Conservation (phyloP, 805 yeast genomes). For the Metschnikowia reukaufii region DNA sequence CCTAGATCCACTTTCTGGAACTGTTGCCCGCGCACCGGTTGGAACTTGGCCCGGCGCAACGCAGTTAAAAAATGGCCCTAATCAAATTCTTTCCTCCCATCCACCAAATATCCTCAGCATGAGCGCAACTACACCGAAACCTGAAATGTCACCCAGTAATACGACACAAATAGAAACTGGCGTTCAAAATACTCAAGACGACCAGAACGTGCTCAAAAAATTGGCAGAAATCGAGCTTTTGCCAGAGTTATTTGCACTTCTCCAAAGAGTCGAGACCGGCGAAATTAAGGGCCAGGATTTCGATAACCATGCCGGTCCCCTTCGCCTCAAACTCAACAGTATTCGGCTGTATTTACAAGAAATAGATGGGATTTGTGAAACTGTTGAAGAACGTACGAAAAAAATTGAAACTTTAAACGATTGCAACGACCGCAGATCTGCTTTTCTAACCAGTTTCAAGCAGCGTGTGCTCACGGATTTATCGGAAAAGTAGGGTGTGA, state of each 20-base stretch:
- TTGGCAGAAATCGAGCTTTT: conserved; percentile 34
- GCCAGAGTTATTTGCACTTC: conserved; percentile 37
- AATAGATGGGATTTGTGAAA: conserved; percentile 47
- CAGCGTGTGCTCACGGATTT: conserved; percentile 16
- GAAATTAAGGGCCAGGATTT: conserved; percentile 41
- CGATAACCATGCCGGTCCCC: conserved; percentile 46
- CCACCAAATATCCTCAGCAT: too few relatives aligned
- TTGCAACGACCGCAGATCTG: conserved; percentile 29
- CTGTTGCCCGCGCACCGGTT: too few relatives aligned
- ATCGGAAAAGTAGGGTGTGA: not conserved
- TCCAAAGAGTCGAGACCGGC: conserved; percentile 38
- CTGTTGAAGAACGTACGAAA: conserved; percentile 33
- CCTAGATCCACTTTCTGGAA: too few relatives aligned
- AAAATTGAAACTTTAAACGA: conserved; percentile 33
- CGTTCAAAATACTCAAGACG: not conserved
- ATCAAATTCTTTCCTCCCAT: too few relatives aligned
- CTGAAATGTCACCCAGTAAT: not conserved
- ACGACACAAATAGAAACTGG: not conserved
- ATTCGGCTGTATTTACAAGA: conserved; percentile 37
- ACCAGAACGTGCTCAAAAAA: conserved; percentile 19
- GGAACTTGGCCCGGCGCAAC: too few relatives aligned
- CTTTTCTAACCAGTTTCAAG: conserved; percentile 23
- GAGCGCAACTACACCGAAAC: not conserved
- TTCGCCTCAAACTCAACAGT: conserved; percentile 40
- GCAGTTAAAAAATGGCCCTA: too few relatives aligned